These are phyloP conservation scores for Phialocephala subalpina DNA, from an alignment of 2,329 filamentous ascomycete species.

Conservation along the genomic window DNA sequence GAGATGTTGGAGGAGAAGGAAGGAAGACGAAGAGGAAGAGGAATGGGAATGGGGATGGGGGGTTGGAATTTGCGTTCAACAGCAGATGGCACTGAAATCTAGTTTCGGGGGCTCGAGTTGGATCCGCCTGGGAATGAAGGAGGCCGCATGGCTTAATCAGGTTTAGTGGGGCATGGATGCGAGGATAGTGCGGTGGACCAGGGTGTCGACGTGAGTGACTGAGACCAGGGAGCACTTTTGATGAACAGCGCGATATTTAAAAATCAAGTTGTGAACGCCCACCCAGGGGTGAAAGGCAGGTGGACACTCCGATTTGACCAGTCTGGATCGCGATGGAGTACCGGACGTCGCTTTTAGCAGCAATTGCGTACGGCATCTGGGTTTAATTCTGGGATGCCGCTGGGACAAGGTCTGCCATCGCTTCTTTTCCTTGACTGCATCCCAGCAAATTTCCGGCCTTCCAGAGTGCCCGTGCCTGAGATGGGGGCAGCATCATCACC, in stretches of 20 bases:
- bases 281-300: background rate
- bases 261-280: conserved; percentile 4
- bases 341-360: background rate
- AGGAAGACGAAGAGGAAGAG: background rate
- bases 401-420: background rate
- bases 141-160: conserved; percentile 17
- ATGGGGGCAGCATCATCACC: conserved; percentile 1
- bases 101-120: conserved; percentile 19
- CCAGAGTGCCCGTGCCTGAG: conserved; percentile 6
- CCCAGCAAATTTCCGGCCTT: conserved; percentile 11
- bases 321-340: background rate
- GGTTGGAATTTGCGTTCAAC: background rate
- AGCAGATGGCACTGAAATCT: conserved; percentile 15
- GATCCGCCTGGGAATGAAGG: conserved; percentile 31
- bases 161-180: conserved; percentile 16
- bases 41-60: conserved; percentile 5
- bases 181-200: background rate
- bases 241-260: background rate
- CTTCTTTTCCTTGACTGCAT: conserved; percentile 1
- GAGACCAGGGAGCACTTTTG: background rate
- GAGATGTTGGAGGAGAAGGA: conserved; percentile 23
- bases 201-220: conserved; percentile 8
- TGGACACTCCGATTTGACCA: conserved; percentile 2
- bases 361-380: conserved; percentile 11
- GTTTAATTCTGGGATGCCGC: background rate